Conservation (phyloP, 2,329 filamentous ascomycete species). For the Arachnomyces sp. region DNA sequence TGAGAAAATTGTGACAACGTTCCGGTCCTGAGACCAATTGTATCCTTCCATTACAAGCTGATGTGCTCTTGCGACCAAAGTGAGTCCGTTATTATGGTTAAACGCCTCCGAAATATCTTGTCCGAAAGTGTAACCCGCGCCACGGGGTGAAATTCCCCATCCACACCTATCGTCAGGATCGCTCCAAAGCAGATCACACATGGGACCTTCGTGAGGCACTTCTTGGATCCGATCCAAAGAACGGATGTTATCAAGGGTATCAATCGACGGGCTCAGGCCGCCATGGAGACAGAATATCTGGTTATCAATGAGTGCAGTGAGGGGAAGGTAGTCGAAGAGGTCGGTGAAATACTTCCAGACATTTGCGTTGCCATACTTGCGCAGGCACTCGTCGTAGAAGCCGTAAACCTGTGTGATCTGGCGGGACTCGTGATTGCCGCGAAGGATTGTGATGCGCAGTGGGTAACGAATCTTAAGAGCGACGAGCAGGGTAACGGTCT, state of each 20-base stretch:
- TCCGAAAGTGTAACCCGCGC: conserved; percentile 89
- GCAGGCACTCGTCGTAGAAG: conserved; percentile 97
- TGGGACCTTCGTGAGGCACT: conserved; percentile 94
- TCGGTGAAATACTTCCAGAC: conserved; percentile 99
- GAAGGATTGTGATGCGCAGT: conserved; percentile 93
- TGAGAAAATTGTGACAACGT: conserved; percentile 98
- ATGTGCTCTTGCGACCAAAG: conserved; percentile 89
- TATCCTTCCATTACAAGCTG: conserved; percentile 99
- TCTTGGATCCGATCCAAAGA: conserved; percentile 95
- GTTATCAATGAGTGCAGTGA: conserved; percentile 96
- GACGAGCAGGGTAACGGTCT: conserved; percentile 93
- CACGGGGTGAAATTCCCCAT: conserved; percentile 91
- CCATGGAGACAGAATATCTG: conserved; percentile 99
- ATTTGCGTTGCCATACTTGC: conserved; percentile 98
- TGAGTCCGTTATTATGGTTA: conserved; percentile 98
- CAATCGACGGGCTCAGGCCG: conserved; percentile 89
- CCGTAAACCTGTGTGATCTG: conserved; percentile 99
- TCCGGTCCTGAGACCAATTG: conserved; percentile 98
- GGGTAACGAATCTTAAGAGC: conserved; percentile 97
- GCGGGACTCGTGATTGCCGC: conserved; percentile 96
- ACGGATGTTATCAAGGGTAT: conserved; percentile 91
- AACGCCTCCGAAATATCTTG: conserved; percentile 98
- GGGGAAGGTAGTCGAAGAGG: conserved; percentile 94
- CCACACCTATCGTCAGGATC: conserved; percentile 95
- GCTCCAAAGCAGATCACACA: conserved; percentile 97